These are phyloP conservation scores for Hyparrhenia diplandra DNA, from an alignment of 176 grass and related monocot genomes.

Conservation along the genomic window DNA sequence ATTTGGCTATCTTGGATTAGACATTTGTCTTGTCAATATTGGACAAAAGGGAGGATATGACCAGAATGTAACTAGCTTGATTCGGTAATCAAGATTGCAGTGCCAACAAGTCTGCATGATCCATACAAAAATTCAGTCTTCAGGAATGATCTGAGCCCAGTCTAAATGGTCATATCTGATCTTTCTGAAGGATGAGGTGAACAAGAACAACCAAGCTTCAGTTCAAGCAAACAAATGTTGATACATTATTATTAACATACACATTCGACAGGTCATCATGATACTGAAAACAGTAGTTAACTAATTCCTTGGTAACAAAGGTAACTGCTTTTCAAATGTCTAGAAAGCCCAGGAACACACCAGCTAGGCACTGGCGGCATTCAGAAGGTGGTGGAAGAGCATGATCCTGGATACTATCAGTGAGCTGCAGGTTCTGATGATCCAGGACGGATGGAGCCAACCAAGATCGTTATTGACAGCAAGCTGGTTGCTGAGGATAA, in stretches of 20 bases:
- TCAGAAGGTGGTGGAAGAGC: background rate
- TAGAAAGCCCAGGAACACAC: background rate
- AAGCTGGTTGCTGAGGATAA: background rate
- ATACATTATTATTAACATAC: slow-evolving; percentile 13
- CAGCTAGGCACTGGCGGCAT: background rate
- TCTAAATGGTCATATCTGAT: background rate
- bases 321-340: background rate
- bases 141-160: background rate
- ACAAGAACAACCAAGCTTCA: background rate
- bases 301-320: background rate
- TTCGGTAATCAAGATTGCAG: background rate
- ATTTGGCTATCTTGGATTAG: background rate
- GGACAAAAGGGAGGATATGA: background rate
- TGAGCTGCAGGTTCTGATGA: background rate
- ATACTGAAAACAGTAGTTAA: background rate
- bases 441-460: background rate
- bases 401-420: too few species aligned
- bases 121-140: background rate
- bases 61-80: background rate
- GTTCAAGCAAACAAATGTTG: background rate
- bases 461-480: background rate
- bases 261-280: slow-evolving; percentile 12
- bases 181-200: background rate
- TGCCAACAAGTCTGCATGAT: background rate
- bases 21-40: background rate